A percentile compares a stretch with the other conserved stretches of the same genome.
These are phyloP conservation scores for Turritis glabra DNA, from an alignment of 345 rosid species.

Conservation along the genomic window DNA sequence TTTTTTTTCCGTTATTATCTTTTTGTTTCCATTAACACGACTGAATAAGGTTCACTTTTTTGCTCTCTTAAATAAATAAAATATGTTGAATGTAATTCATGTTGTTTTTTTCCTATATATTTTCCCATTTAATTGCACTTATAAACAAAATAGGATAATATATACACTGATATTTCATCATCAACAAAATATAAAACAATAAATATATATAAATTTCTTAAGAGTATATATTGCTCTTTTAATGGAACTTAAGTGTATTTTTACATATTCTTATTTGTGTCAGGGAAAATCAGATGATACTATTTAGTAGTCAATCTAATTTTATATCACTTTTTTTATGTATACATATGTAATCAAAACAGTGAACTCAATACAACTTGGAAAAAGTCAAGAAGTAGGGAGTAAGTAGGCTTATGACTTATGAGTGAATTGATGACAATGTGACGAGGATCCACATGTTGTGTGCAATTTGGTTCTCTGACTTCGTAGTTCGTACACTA, in stretches of 20 bases:
- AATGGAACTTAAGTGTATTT: too few relatives aligned
- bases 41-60: neutral
- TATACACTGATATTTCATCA: too few relatives aligned
- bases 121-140: neutral
- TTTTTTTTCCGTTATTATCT: neutral
- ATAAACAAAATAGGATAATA: neutral
- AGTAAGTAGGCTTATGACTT: neutral
- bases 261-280: neutral
- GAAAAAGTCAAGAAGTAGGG: neutral
- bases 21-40: neutral
- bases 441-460: constrained; percentile 35
- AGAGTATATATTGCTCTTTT: too few relatives aligned
- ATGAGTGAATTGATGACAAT: constrained; percentile 1
- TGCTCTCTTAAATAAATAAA: too few relatives aligned
- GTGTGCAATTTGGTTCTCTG: constrained; percentile 17
- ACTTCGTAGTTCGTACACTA: constrained; percentile 3
- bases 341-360: neutral
- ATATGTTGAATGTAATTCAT: neutral
- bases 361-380: neutral
- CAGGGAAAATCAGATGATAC: neutral
- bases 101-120: neutral
- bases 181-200: too few relatives aligned
- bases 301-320: neutral
- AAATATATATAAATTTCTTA: too few relatives aligned
- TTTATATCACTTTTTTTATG: neutral